Evolutionary conservation across 768 basidiomycete species (phyloP), one percentile per base, ranked within the genome.

Genomic region (Arthromyces matolae): DNA sequence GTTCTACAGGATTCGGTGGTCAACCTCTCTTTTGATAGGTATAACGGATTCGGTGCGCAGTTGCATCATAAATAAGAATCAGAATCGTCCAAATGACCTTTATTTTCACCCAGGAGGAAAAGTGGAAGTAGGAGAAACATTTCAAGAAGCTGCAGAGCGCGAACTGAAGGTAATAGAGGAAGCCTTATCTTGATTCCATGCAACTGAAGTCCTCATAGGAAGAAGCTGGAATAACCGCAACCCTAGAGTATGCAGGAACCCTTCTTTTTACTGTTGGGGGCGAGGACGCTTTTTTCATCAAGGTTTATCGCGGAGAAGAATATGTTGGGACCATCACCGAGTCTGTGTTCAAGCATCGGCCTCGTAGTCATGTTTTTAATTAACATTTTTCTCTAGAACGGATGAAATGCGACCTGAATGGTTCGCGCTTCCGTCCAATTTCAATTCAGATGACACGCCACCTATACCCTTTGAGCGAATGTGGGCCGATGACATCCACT

Each of bases 331-430:
- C 61, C 1, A 71, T 86, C 13, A 75, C 69, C 12, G 89, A 91
- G 92, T 91, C 65, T 52, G 80, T 67, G 22, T 19, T 36, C 20
- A 38, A 4, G 7, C 38, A n/a, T 32, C 42, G 19, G 7, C 18
- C 18, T 18, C 25, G 23, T 29, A 14, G 27, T 12, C 1, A 43
- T 25, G 28, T 10, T 33, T 37, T 4, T 16, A 16, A 40, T 20
- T 14, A 14, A 16, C 8, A 16, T 42, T 45, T 8, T 35, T 9
- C 29, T n/a, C 1, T 51, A 93, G 91, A 57, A 81, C 86, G 0
- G 90, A 93, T 25, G 92, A 94, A 61, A 94, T 94, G 91, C 74
- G 73, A 16, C 92, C 92, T 0, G 61, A 81, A 57, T 94, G 91
- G 91, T 92, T 89, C 60, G 66, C 74, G 13, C 55, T 74, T 19